Base-by-base conservation (phyloP, 805 yeast genomes). In the Wickerhamomyces silvicola region DNA sequence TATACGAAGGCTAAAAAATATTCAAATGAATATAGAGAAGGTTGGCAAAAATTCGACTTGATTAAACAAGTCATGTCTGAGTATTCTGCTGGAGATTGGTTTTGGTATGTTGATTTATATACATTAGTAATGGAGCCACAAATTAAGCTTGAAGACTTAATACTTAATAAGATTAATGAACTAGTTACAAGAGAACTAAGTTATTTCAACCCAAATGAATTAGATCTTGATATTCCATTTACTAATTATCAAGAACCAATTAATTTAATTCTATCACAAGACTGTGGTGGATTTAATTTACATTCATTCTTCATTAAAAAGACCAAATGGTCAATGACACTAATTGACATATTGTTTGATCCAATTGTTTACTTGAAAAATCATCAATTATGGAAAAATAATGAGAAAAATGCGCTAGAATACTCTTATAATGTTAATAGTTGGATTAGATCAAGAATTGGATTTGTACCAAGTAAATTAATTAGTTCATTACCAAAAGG, bases 11-110 rank as follows among this genome's bases (percentile, higher is more conserved):
- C 65, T 39, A 70, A 68, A 43, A 52, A 66, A 30, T 70, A 70
- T 43, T 67, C 70, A 28, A 68, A 68, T 48, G 74, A 68, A 33
- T 60, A 60, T 51, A 57, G 75, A 39, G 68, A 63, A 47, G 66
- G 67, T 4, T 63, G 69, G 69, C 67, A 60, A 40, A 62, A 62
- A 37, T 56, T 62, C 25, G 69, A 64, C 37, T 37, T 52, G 18
- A 37, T 64, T 18, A 49, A 60, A 24, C 54, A 46, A 18, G 54
- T 57, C 2, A 56, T 64, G 60, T 55, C 53, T 31, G 54, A 59
- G 30, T 42, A 50, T n/a, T 23, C 44, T 2, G 24, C 40, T 13
- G 55, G 56, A 9, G 54, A 50, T 23, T 63, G 68, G 69, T 59
- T 56, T 38, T 64, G 68, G 68, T 64, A 64, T 37, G 30, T 64